A percentile compares a stretch with the other conserved stretches of the same genome.
Conservation (phyloP, 148 eudicot genomes). For the Nepenthes mirabilis region DNA sequence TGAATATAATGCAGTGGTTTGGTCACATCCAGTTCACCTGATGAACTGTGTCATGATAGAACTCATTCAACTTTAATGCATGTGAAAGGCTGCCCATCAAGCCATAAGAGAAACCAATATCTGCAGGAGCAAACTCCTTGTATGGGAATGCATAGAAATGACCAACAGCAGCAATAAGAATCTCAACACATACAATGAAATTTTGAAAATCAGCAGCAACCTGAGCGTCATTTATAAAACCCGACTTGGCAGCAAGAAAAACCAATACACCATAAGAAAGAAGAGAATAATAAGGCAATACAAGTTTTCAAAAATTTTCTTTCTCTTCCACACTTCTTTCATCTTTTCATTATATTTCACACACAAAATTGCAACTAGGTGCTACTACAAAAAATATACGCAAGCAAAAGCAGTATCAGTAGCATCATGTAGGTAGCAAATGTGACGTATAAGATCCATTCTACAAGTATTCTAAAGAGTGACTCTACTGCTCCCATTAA, state of each 20-base stretch:
- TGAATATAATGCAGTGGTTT: too few relatives aligned
- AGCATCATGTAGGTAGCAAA: too few relatives aligned
- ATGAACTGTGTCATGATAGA: constrained; percentile 96
- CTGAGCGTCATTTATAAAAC: constrained; percentile 58
- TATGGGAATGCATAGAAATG: constrained; percentile 95
- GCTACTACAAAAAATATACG: too few relatives aligned
- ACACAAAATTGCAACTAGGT: too few relatives aligned
- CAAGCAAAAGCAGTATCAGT: too few relatives aligned
- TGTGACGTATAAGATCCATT: neutral
- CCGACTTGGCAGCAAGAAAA: constrained; percentile 87
- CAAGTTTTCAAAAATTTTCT: too few relatives aligned
- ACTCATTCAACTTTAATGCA: constrained; percentile 78
- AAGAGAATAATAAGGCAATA: constrained; percentile 4
- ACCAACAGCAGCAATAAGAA: constrained; percentile 91
- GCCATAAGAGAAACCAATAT: constrained; percentile 62
- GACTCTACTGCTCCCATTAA: too few relatives aligned
- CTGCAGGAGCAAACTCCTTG: constrained; percentile 95
- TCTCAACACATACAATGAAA: constrained; percentile 87
- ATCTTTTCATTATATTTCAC: too few relatives aligned
- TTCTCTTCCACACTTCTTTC: too few relatives aligned
- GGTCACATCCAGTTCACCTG: constrained; percentile 44
- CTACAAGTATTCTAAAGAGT: too few relatives aligned
- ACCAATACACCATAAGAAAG: constrained; percentile 72
- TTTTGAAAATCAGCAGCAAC: constrained; percentile 88
- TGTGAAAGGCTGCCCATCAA: constrained; percentile 76